Evolutionary conservation across 2,329 filamentous ascomycete species (phyloP), one percentile per base, ranked within the genome.

Genomic region (Claviceps spartinae): DNA sequence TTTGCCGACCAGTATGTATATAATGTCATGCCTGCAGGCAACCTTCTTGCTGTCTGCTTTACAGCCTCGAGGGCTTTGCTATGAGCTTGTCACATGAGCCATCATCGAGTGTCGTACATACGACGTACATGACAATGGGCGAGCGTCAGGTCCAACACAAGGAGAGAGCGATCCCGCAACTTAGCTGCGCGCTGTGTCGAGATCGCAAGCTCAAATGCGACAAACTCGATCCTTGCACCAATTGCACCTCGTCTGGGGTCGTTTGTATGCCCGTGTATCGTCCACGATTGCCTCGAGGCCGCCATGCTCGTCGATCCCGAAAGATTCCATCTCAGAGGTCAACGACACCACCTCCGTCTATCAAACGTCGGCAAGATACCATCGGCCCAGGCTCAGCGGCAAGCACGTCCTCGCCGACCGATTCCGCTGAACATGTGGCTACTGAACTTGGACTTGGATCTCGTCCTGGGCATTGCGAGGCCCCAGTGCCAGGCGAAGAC

Each of bases 181-280:
- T 57, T 5, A 56, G 51, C 45, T 57, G 56, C 22, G 52, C 52
- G 37, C 44, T 56, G 6, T 57, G 56, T 47, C 52, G 54, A 20
- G 56, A 58, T 24, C 56, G 58, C 49, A 60, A 60, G 51, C 51
- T 59, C 45, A 58, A 56, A 44, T 60, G 58, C 46, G 56, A 60
- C 49, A 60, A 59, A 36, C 56, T 57, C 47, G 52, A 53, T 18
- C 58, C 58, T 16, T 60, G 57, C 49, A 54, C 58, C 8, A 58
- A 58, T 37, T 59, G 57, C 37, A 51, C 49, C 1, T 55, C 53
- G 2, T 52, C 55, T 36, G 51, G 56, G 5, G 37, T 52, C 3
- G 50, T 24, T 7, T 59, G 58, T 37, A 46, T 54, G 7, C 55
- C 58, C 7, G 54, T 58, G 8, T 51, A 59, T 20, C 52, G 56